Evolutionary conservation across 2,329 filamentous ascomycete species (phyloP).

Genomic region (Colletotrichum spaethianum): DNA sequence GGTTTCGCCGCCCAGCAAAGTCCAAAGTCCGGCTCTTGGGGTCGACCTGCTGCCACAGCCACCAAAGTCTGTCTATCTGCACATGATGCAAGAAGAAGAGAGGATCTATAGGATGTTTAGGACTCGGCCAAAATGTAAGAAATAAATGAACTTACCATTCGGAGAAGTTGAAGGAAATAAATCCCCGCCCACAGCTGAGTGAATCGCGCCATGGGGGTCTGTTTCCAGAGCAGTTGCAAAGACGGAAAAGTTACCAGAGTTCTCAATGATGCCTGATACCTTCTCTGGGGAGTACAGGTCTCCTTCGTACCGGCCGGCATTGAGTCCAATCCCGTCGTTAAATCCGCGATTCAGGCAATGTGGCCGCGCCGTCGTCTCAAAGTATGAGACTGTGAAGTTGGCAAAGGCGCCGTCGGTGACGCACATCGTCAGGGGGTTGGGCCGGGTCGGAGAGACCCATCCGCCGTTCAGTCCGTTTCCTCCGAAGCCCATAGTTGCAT

Average conservation of each 20-base stretch:
- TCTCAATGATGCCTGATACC: constrained; percentile 36
- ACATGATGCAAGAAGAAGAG: constrained; percentile 45
- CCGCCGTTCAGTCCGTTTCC: constrained; percentile 45
- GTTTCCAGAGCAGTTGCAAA: constrained; percentile 44
- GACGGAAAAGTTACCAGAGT: constrained; percentile 36
- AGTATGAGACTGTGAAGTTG: constrained; percentile 42
- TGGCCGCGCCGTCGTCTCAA: constrained; percentile 20
- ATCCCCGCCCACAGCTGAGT: constrained; percentile 46
- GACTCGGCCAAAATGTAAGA: not conserved
- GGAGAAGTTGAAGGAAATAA: constrained; percentile 49
- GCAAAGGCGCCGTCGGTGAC: constrained; percentile 46
- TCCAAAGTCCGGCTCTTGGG: constrained; percentile 18
- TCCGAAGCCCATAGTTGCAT: constrained; percentile 48
- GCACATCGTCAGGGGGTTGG: constrained; percentile 30
- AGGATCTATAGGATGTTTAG: constrained; percentile 32
- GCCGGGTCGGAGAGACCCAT: constrained; percentile 3
- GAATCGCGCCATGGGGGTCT: constrained; percentile 48
- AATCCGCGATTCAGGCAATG: constrained; percentile 49
- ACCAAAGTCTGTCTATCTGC: constrained; percentile 44
- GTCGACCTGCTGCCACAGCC: constrained; percentile 41
- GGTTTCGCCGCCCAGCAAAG: constrained; percentile 25
- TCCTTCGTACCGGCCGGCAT: constrained; percentile 12
- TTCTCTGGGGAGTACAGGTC: constrained; percentile 27
- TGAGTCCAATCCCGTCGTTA: constrained; percentile 28
- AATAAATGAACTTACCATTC: not conserved